These are phyloP conservation scores for Solanum chiquidenum DNA, from an alignment of 257 asterid species.

Conservation along the genomic window DNA sequence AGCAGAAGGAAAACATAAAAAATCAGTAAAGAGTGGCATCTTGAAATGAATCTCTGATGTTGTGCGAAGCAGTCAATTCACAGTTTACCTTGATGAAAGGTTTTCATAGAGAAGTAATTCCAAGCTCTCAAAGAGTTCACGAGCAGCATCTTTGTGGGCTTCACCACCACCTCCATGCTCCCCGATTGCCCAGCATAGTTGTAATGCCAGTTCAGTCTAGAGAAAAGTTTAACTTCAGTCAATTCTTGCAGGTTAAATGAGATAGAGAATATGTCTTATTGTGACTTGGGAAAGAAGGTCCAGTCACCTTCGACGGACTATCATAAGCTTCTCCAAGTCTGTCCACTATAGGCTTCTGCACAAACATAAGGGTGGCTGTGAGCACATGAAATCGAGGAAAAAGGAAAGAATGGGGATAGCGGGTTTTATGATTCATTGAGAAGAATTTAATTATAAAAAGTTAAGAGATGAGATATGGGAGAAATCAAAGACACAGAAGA, in stretches of 20 bases:
- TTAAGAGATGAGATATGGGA: not conserved
- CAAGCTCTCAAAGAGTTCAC: conserved; percentile 91
- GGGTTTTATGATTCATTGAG: not conserved
- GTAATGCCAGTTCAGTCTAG: conserved; percentile 85
- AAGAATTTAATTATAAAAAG: not conserved
- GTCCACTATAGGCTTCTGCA: conserved; percentile 85
- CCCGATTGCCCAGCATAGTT: conserved; percentile 96
- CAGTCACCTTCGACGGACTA: conserved; percentile 56
- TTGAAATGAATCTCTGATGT: not conserved
- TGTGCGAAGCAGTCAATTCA: not conserved
- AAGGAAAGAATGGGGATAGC: not conserved
- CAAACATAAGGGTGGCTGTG: not conserved
- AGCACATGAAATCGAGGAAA: not conserved
- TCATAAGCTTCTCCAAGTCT: conserved; percentile 87
- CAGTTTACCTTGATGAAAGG: conserved; percentile 67
- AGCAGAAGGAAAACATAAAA: not conserved
- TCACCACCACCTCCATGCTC: conserved; percentile 96
- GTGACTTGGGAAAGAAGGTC: not conserved
- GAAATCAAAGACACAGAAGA: not conserved
- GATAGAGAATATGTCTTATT: not conserved
- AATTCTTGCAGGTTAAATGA: not conserved
- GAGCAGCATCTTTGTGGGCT: conserved; percentile 80
- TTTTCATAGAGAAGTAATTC: conserved; percentile 81
- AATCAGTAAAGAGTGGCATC: conserved; percentile 4
- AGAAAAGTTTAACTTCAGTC: conserved; percentile 4